Percentiles rank a stretch among this genome's conserved stretches.
phyloP scores from a whole-genome alignment of 495 filamentous ascomycete species.

The Lasiosphaeris hirsuta region DNA sequence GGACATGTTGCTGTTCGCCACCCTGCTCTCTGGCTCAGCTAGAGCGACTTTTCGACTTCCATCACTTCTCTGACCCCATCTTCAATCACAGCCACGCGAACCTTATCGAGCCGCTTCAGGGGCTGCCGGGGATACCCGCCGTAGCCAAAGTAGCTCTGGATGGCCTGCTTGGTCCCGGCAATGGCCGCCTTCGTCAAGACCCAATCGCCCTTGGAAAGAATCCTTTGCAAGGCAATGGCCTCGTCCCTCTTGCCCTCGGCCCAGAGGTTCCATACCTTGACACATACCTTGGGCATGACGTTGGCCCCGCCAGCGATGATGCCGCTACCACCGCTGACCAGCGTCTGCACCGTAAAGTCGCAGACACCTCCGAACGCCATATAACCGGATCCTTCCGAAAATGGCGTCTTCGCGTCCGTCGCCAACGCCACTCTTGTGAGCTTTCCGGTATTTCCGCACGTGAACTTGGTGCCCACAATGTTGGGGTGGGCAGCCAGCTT shows the following conservation, averaged over 20 bases:
- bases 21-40: background rate
- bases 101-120: constrained; percentile 63
- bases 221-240: constrained; percentile 68
- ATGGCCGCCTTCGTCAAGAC: constrained; percentile 82
- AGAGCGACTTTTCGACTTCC: constrained; percentile 51
- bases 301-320: constrained; percentile 88
- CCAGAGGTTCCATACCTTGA: constrained; percentile 78
- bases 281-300: constrained; percentile 77
- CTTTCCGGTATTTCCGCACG: constrained; percentile 86
- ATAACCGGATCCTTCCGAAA: constrained; percentile 62
- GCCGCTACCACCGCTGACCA: constrained; percentile 73
- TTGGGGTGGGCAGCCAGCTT: constrained; percentile 77
- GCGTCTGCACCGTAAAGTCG: constrained; percentile 81
- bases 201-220: constrained; percentile 76
- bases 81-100: constrained; percentile 58
- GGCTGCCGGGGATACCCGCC: constrained; percentile 75
- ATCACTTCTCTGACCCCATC: constrained; percentile 70
- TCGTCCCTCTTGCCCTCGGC: constrained; percentile 67
- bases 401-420: constrained; percentile 68
- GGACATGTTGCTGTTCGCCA: background rate
- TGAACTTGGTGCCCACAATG: constrained; percentile 87
- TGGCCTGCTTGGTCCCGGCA: constrained; percentile 79
- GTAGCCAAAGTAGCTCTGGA: constrained; percentile 81
- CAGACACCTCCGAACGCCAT: constrained; percentile 88
- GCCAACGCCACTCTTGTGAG: constrained; percentile 78